Base-by-base conservation (phyloP, 306 rosid species). In the Senna siamea region DNA sequence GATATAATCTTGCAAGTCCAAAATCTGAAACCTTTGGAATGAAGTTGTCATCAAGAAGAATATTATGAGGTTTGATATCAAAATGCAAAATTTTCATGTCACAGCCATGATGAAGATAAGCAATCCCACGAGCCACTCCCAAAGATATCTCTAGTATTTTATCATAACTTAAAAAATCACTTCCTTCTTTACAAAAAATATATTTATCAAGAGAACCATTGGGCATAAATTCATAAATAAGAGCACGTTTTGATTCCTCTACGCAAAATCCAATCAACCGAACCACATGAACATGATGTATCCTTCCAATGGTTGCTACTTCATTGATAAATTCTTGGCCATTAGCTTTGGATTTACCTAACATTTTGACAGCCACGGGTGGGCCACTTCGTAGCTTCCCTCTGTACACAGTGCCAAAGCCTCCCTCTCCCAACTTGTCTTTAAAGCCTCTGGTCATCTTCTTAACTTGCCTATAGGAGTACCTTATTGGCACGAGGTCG, bases 221-320 rank as follows among this genome's bases (percentile, higher is more conserved):
- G 4, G 56, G 10, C 23, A 51, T 17, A 4, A 59, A 59, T 59
- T 59, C 65, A 28, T 59, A 59, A 0, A 59, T 4, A 59, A 59
- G 22, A 59, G 65, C 65, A 15, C 7, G 65, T 11, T 15, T 30
- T 14, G 20, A 14, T 32, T 43, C 65, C n/a, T 59, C 44, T 0
- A 32, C 65, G 14, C 65, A 59, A 7, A 28, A 58, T 1, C 65
- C 44, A 30, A 59, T 18, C 7, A 59, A 38, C 17, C n/a, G 23
- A 13, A 59, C 65, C 41, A 59, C 65, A 32, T 59, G 15, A 7
- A 8, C 8, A 32, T 59, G 65, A 20, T 59, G 65, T 14, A 59
- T 59, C 43, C 65, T 59, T 1, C 65, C 65, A 15, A 59, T 59
- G 4, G 65, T 59, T 32, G 65, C 44, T 1, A 59, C 65, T 59